Percentiles rank a stretch among this genome's conserved stretches.
Evolutionary conservation across 495 filamentous ascomycete species (phyloP).

Genomic region (Podospora comata): DNA sequence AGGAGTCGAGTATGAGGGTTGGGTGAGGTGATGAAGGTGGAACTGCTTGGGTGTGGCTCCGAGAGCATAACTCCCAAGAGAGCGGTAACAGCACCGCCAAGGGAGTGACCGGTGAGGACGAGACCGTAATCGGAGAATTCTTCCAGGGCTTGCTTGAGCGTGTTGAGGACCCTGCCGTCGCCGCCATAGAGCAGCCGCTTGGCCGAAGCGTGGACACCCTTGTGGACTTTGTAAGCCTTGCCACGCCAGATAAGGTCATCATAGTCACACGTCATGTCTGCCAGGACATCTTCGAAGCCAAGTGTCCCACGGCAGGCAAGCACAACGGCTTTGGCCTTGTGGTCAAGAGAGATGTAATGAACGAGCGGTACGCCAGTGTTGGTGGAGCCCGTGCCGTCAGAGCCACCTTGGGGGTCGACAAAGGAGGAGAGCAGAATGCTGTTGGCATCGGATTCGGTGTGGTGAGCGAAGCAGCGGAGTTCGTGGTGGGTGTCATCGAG

Average conservation of each 20-base stretch:
- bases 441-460: constrained; percentile 62
- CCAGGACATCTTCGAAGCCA: constrained; percentile 76
- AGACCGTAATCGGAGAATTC: constrained; percentile 71
- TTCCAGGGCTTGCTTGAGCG: constrained; percentile 66
- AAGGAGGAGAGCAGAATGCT: constrained; percentile 75
- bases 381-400: constrained; percentile 66
- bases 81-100: constrained; percentile 72
- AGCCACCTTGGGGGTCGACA: constrained; percentile 70
- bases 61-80: constrained; percentile 72
- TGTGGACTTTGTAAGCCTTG: constrained; percentile 69
- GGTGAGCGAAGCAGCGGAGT: constrained; percentile 67
- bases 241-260: constrained; percentile 68
- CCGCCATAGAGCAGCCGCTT: constrained; percentile 63
- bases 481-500: constrained; percentile 59
- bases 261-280: constrained; percentile 80
- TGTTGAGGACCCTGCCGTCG: constrained; percentile 63
- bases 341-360: constrained; percentile 74
- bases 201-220: constrained; percentile 78
- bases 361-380: constrained; percentile 73
- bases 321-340: constrained; percentile 73
- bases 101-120: constrained; percentile 71
- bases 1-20: constrained; percentile 45
- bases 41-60: constrained; percentile 48
- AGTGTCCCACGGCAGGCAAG: constrained; percentile 73
- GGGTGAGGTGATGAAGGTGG: constrained; percentile 45